Percentiles rank a stretch among this genome's conserved stretches.
Conservation (phyloP, 108 stramenopile species). For the Chaetoceros tenuissimus region DNA sequence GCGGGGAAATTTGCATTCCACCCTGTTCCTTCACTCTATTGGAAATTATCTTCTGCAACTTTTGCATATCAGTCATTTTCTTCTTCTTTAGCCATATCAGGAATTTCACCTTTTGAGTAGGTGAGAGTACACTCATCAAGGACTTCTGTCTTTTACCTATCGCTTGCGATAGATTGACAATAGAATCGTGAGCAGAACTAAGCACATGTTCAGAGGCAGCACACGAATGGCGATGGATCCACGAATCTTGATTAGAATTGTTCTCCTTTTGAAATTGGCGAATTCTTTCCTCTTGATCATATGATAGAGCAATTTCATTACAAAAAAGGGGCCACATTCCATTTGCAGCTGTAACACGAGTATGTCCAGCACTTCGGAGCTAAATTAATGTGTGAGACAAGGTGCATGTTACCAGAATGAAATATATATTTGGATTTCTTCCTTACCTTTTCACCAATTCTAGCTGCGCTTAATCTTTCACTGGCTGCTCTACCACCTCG, state of each 20-base stretch:
- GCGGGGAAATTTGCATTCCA: conserved; percentile 2
- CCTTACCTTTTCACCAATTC: conserved; percentile 90
- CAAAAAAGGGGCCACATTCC: conserved; percentile 92
- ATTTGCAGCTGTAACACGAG: conserved; percentile 44
- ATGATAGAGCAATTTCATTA: conserved; percentile 82
- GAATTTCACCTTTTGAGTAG: conserved; percentile 54
- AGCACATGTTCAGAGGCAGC: conserved; percentile 49
- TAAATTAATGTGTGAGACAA: conserved; percentile 11
- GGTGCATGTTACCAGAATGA: not conserved
- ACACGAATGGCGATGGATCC: conserved; percentile 76
- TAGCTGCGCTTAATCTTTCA: conserved; percentile 80
- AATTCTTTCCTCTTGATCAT: conserved; percentile 88
- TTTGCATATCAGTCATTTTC: conserved; percentile 15
- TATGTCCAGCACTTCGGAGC: conserved; percentile 54
- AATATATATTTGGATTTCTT: not conserved
- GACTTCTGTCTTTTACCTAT: conserved; percentile 36
- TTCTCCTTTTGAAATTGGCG: conserved; percentile 53
- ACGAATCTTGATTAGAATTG: conserved; percentile 36
- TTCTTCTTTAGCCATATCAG: conserved; percentile 54
- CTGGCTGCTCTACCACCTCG: conserved; percentile 72
- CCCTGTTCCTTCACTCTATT: not conserved
- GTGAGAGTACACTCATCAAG: conserved; percentile 34
- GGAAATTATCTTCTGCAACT: not conserved
- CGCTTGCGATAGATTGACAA: conserved; percentile 32
- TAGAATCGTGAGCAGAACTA: conserved; percentile 40